Conservation (phyloP, 208 protist genomes). For the Crithidia fasciculata region DNA sequence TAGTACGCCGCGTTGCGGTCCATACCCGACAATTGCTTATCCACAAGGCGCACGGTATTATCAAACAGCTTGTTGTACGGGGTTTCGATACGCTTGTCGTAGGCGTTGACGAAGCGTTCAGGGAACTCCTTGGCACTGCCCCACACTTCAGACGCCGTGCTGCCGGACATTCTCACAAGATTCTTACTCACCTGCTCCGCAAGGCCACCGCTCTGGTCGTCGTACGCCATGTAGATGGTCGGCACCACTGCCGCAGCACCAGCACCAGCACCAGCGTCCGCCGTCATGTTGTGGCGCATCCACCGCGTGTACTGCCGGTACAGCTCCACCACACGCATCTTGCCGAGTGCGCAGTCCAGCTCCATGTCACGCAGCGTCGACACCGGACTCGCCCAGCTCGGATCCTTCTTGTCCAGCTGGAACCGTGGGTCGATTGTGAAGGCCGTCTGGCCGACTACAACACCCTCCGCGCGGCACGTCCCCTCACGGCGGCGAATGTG, state of each 20-base stretch:
- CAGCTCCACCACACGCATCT: neutral
- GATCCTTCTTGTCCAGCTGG: neutral
- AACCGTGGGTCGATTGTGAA: neutral
- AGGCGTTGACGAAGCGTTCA: neutral
- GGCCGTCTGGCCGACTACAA: neutral
- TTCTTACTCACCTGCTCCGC: neutral
- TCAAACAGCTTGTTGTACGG: neutral
- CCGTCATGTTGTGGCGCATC: slow-evolving; percentile 4
- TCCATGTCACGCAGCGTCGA: neutral
- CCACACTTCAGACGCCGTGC: neutral
- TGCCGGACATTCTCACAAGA: neutral
- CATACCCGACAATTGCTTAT: neutral
- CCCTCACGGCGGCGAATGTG: slow-evolving; percentile 10
- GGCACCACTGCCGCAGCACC: neutral
- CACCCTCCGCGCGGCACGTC: neutral
- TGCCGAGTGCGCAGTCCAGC: neutral
- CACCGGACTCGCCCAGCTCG: slow-evolving; percentile 3
- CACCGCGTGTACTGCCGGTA: slow-evolving; percentile 8
- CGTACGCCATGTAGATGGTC: slow-evolving; percentile 8
- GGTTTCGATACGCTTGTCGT: neutral
- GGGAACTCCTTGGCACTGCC: neutral
- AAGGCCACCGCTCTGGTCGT: neutral
- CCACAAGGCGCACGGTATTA: neutral
- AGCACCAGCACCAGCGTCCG: neutral
- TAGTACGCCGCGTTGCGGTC: neutral